Conservation (phyloP, 306 rosid species). For the Carpinus fangiana region DNA sequence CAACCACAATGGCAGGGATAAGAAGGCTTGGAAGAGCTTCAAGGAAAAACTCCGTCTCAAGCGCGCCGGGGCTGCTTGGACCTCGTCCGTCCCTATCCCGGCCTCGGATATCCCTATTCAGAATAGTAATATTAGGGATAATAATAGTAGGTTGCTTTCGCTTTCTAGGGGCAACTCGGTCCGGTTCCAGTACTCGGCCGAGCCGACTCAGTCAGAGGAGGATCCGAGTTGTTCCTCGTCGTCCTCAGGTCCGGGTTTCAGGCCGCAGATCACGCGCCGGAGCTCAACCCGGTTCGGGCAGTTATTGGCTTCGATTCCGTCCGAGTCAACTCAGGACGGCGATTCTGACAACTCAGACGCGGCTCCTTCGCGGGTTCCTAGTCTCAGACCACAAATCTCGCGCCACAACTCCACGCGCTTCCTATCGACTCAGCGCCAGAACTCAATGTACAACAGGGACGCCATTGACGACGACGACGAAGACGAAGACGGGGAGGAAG, state of each 20-base stretch:
- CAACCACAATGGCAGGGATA: conserved; percentile 42
- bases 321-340: background rate
- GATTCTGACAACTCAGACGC: background rate
- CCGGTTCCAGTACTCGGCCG: conserved; percentile 10
- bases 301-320: background rate
- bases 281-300: conserved; percentile 15
- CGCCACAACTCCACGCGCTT: conserved; percentile 37
- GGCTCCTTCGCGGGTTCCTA: background rate
- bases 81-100: conserved; percentile 54
- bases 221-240: background rate
- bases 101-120: conserved; percentile 56
- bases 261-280: conserved; percentile 19
- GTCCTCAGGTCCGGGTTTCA: background rate
- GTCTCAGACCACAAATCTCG: conserved; percentile 33
- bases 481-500: conserved; percentile 24
- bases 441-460: conserved; percentile 25
- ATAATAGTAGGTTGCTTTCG: background rate
- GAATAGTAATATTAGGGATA: background rate
- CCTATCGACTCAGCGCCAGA: conserved; percentile 22
- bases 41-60: conserved; percentile 69
- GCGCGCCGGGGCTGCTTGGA: conserved; percentile 73
- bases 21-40: conserved; percentile 69
- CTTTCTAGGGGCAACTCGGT: conserved; percentile 24
- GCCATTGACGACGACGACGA: conserved; percentile 14
- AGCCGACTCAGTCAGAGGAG: conserved; percentile 15